Base-by-base conservation (phyloP, 768 basidiomycete species). In the Galerina marginata region DNA sequence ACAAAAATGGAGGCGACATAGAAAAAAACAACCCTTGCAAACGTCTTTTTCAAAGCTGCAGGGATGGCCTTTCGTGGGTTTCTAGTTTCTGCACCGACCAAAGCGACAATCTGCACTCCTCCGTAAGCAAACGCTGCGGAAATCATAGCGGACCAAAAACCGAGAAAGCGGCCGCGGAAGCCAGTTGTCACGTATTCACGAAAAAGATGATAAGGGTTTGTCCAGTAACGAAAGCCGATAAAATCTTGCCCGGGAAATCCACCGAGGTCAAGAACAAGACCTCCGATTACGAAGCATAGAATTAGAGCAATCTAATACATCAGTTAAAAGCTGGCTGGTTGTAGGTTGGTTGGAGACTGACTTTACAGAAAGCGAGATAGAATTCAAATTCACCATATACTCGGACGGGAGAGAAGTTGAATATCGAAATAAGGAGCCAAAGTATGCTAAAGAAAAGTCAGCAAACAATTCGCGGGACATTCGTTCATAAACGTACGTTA, bases 11-110 rank as follows among this genome's bases (percentile, higher is more conserved):
- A 86, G 23, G 86, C 72, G 42, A 90, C 72, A 66, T 79, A 79
- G 63, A 78, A 77, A n/a, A 77, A 14, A 12, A 78, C 61, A 15
- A 78, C 74, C 20, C 77, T 63, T 33, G 69, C 62, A 59, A 79
- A 80, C 1, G 91, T 88, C 15, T 83, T 78, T 53, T 81, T 81
- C 55, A 89, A 81, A 14, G 89, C 88, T 65, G 79, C 84, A 42
- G 86, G 81, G 61, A 93, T 88, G 59, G 87, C 84, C 51, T 80
- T 81, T 33, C 88, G 81, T 9, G 91, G 90, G 66, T 86, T 86
- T 55, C 76, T 64, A 1, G 87, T 84, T 74, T 92, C 90, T 0
- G 84, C 85, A 7, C 86, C 70, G 49, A 67, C 67, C 37, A 71
- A 73, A 6, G 74, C 75, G 15, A 77, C 69, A 7, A 67, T 65